phyloP scores from a whole-genome alignment of 2,329 filamentous ascomycete genomes.

The Fusarium pininemorale region DNA sequence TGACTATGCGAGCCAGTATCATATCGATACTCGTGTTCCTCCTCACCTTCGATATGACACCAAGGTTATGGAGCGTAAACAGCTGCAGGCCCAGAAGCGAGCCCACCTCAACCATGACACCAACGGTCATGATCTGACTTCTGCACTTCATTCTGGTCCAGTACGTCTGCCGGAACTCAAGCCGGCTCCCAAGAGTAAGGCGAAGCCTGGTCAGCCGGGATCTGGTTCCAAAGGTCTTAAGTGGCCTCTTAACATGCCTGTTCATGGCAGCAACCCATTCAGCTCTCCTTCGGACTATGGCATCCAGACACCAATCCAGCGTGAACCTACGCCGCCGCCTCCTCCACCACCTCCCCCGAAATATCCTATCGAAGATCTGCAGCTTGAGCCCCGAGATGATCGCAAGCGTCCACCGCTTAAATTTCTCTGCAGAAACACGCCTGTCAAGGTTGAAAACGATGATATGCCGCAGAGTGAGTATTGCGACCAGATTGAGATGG shows the following conservation, averaged over 20 bases:
- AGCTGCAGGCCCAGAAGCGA: slow-evolving; percentile 72
- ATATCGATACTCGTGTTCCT: slow-evolving; percentile 88
- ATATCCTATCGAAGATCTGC: slow-evolving; percentile 94
- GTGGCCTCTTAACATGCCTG: slow-evolving; percentile 45
- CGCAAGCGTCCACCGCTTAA: slow-evolving; percentile 77
- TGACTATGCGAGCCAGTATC: slow-evolving; percentile 82
- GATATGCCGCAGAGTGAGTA: slow-evolving; percentile 20
- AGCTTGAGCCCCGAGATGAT: slow-evolving; percentile 75
- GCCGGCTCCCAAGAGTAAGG: slow-evolving; percentile 75
- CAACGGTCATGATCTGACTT: slow-evolving; percentile 50
- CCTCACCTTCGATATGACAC: slow-evolving; percentile 83
- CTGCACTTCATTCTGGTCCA: slow-evolving; percentile 53
- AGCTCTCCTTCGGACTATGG: slow-evolving; percentile 56
- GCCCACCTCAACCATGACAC: slow-evolving; percentile 57
- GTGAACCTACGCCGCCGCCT: slow-evolving; percentile 61
- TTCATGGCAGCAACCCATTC: slow-evolving; percentile 56
- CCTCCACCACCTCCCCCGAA: slow-evolving; percentile 81
- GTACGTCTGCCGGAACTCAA: slow-evolving; percentile 76
- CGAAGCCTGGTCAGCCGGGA: slow-evolving; percentile 55
- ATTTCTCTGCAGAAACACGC: slow-evolving; percentile 75
- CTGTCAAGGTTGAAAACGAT: slow-evolving; percentile 56
- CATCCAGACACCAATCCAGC: slow-evolving; percentile 42
- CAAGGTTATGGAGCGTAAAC: slow-evolving; percentile 80
- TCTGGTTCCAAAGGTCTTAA: slow-evolving; percentile 55
- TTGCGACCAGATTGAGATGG: slow-evolving; percentile 72